Evolutionary conservation across 176 grass and related monocot genomes (phyloP), one percentile per base, ranked within the genome.

Genomic region (Echinochloa phyllopogon): DNA sequence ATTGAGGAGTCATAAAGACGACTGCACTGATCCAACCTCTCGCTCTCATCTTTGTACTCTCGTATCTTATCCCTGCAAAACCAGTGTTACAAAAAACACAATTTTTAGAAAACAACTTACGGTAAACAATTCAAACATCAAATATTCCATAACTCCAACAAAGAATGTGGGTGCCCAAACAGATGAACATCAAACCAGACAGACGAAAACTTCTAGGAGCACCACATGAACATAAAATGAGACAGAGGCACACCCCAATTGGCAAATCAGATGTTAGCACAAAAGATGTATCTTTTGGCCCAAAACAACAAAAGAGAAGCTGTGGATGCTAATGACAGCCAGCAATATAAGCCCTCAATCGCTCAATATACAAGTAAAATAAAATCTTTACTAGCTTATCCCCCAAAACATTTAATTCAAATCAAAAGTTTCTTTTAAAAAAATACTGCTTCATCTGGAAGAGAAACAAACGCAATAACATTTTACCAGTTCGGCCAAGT

Each of bases 1-100:
- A 94, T 87, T 61, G 96, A 95, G 57, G 89, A 94, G 81, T 99
- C 96, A 62, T 94, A 91, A 63, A 99, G 93, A 5, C 96, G 91
- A 69, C 72, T 81, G 74, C 93, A 99, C 38, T 92, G 93, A 80
- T 99, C 96, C 77, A 99, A 76, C 83, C 90, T 92, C 89, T 94
- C 89, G 6, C 96, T 96, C 83, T 99, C 96, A 27, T 95, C 87
- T 86, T 82, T 96, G 84, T 94, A 96, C 44, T 90, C 91, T 20
- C 90, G 84, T 75, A 99, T 87, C 41, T 91, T 89, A 75, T 87
- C 88, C 80, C 96, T 99, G 72, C 74, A 95, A 84, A 86, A 71
- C 18, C 18, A 68, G 15, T 2, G 48, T 84, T 75, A 85, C 58
- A 17, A 3, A 8, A 21, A 51, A 15, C 18, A 36, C 39, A 67